Evolutionary conservation across 345 rosid genomes (phyloP), one percentile per base, ranked within the genome.

Genomic region (Excoecaria agallocha): DNA sequence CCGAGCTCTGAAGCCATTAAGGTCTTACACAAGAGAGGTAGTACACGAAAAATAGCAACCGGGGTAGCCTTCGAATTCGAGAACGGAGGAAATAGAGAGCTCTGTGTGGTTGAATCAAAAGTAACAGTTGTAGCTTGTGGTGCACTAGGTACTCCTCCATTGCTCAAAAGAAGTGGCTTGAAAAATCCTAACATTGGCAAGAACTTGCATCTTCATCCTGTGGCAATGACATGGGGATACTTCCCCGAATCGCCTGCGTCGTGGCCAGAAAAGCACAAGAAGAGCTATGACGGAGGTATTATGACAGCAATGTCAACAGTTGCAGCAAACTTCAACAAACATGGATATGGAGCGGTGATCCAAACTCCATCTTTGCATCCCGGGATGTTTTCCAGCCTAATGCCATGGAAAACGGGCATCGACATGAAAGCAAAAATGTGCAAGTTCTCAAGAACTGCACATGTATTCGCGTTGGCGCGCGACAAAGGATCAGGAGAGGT

Each of bases 191-290:
- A 86, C 82, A 91, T 93, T 17, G 97, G 97, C 11, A 88, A 76
- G 59, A 85, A 91, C 71, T 71, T 93, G 72, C 91, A 83, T 78
- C 85, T 91, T 71, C 98, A 93, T 76, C 95, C 97, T 0, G 97
- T 91, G 55, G 77, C 91, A 48, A 91, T 93, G 95, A 91, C 90
- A 10, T 93, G 98, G 97, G 98, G 97, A 43, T 86, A 88, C 73
- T 91, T 91, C 58, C n/a, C 93, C 0, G 88, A 84, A 52, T 89
- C 88, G 87, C 88, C 30, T 2, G 30, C 1, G 30, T 30, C 30
- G 30, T 30, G 30, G 30, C 30, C 86, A 0, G 91, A 81, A 74
- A 75, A 73, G 55, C 76, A 68, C 52, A 87, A 91, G 71, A 87
- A 75, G 76, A 87, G 95, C 85, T 91, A 88, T 16, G 87, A 91